A percentile compares a stretch with the other conserved stretches of the same genome.
phyloP scores from a whole-genome alignment of 306 rosid species.

The Begonia fuchsioides region DNA sequence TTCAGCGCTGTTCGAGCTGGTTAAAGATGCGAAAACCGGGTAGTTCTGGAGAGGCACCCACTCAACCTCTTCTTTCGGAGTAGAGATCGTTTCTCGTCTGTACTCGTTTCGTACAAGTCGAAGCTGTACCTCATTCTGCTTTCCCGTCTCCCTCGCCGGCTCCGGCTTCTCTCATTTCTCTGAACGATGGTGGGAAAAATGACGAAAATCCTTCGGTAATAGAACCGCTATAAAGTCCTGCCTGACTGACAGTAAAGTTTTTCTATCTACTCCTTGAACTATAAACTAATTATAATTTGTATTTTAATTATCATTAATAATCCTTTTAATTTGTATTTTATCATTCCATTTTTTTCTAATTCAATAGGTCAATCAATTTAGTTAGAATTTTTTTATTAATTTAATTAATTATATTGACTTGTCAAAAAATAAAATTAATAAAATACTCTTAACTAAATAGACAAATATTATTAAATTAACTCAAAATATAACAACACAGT shows the following conservation, averaged over 20 bases:
- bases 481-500: too few species aligned
- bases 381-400: background rate
- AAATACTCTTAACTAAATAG: too few species aligned
- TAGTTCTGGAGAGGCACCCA: constrained; percentile 74
- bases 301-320: too few species aligned
- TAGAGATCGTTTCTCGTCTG: constrained; percentile 31
- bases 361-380: too few species aligned
- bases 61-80: constrained; percentile 52
- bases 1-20: constrained; percentile 2
- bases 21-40: constrained; percentile 40
- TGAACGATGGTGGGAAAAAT: background rate
- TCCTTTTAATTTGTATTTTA: too few species aligned
- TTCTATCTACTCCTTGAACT: too few species aligned
- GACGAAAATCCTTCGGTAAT: background rate
- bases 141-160: background rate
- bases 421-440: too few species aligned
- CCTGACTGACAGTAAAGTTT: too few species aligned
- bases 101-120: constrained; percentile 22
- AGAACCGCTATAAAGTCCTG: background rate
- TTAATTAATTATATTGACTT: too few species aligned
- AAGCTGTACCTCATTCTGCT: constrained; percentile 30
- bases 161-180: background rate
- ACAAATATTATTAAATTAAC: too few species aligned
- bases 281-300: too few species aligned
- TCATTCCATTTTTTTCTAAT: too few species aligned